Conservation (phyloP, 1,139 yeast species). For the Suhomyces chickasaworum region DNA sequence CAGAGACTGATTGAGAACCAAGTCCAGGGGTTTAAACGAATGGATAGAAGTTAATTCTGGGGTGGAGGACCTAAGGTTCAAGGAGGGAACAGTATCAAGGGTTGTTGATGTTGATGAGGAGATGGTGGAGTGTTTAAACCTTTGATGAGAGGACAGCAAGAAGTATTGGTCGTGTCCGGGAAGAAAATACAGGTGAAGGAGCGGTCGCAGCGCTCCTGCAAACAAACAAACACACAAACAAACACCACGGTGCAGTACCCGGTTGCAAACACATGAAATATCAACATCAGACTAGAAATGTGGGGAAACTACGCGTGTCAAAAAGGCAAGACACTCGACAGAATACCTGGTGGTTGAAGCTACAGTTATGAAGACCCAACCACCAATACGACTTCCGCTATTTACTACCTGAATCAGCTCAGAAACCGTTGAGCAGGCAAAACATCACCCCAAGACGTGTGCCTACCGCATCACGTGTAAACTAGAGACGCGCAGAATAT, state of each 20-base stretch:
- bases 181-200: slow-evolving; percentile 1
- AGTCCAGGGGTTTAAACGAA: slow-evolving; percentile 9
- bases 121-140: neutral
- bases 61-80: slow-evolving; percentile 4
- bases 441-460: neutral
- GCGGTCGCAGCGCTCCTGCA: slow-evolving; percentile 9
- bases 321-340: too few species aligned
- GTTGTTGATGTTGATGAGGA: slow-evolving; percentile 3
- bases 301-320: neutral
- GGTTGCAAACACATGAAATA: neutral
- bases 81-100: neutral
- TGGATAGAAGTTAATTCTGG: slow-evolving; percentile 15
- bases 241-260: neutral
- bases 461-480: neutral
- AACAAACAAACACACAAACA: slow-evolving; percentile 10
- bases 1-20: neutral
- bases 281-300: neutral
- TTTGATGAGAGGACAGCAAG: slow-evolving; percentile 3
- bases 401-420: neutral
- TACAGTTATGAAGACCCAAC: too few species aligned
- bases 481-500: neutral
- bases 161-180: slow-evolving; percentile 5
- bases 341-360: too few species aligned
- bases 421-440: neutral
- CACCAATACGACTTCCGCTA: too few species aligned